Evolutionary conservation across 805 yeast species (phyloP).

Genomic region (Scheffersomyces stipitis): DNA sequence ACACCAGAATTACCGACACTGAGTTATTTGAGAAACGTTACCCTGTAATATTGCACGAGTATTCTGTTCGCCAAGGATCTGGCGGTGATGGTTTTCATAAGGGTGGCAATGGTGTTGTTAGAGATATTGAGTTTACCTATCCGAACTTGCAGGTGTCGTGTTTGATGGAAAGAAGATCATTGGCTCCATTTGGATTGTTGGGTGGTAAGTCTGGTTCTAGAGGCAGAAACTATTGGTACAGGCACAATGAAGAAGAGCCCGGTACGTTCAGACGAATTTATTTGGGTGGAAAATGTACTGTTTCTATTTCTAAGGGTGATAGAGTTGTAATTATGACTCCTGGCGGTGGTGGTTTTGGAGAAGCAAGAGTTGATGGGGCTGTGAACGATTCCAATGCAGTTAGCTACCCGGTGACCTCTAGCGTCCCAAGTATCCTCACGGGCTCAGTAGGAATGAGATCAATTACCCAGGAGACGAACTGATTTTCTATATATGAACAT

Average conservation of each 20-base stretch:
- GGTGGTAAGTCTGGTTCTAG: conserved; percentile 80
- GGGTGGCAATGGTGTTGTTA: conserved; percentile 86
- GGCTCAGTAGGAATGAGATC: conserved; percentile 38
- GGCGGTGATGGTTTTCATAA: conserved; percentile 74
- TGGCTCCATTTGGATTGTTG: conserved; percentile 80
- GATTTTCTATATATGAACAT: no score
- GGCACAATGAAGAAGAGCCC: conserved; percentile 14
- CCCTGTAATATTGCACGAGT: conserved; percentile 76
- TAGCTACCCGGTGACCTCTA: conserved; percentile 23
- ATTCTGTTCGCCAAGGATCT: conserved; percentile 65
- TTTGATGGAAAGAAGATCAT: conserved; percentile 79
- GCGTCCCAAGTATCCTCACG: conserved; percentile 25
- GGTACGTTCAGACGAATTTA: conserved; percentile 20
- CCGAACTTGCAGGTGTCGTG: conserved; percentile 63
- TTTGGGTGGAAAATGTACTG: conserved; percentile 35
- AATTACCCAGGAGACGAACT: conserved; percentile 38
- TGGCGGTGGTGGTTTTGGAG: conserved; percentile 47
- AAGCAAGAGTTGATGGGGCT: no score
- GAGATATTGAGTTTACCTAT: conserved; percentile 74
- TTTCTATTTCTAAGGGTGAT: conserved; percentile 39
- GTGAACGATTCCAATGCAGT: conserved; percentile 5
- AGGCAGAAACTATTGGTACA: conserved; percentile 51
- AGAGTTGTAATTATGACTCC: conserved; percentile 41
- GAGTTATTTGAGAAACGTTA: conserved; percentile 87
- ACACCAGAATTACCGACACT: conserved; percentile 88